phyloP scores from a whole-genome alignment of 2,329 filamentous ascomycete species.

The Juglanconis juglandina region DNA sequence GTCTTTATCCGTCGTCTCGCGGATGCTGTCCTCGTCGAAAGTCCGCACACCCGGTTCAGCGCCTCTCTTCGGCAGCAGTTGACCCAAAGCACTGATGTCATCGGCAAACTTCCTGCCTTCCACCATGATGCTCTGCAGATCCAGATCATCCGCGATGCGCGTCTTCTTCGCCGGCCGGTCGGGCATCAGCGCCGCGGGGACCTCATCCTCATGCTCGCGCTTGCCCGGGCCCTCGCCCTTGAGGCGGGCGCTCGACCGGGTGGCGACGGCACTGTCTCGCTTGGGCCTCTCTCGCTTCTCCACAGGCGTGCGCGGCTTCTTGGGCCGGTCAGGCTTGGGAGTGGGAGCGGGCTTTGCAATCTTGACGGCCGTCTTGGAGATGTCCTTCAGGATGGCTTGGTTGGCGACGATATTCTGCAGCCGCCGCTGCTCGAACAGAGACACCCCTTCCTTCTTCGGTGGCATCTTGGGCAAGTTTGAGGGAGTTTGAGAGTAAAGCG shows the following conservation, averaged over 20 bases:
- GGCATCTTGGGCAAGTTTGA: conserved; percentile 40
- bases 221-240: conserved; percentile 53
- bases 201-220: conserved; percentile 32
- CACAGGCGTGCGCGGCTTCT: conserved; percentile 27
- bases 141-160: conserved; percentile 56
- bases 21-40: conserved; percentile 79
- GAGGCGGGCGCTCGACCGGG: conserved; percentile 54
- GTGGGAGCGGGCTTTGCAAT: conserved; percentile 31
- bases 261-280: conserved; percentile 45
- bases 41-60: conserved; percentile 80
- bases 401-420: conserved; percentile 85
- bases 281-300: conserved; percentile 43
- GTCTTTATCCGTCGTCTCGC: conserved; percentile 72
- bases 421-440: conserved; percentile 76
- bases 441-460: conserved; percentile 42
- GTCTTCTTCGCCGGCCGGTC: conserved; percentile 50
- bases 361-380: conserved; percentile 68
- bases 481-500: background rate
- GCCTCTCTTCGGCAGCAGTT: conserved; percentile 57
- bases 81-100: conserved; percentile 62
- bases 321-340: conserved; percentile 28
- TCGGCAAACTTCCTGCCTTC: conserved; percentile 74
- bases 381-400: conserved; percentile 73
- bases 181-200: conserved; percentile 5
- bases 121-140: conserved; percentile 73